These are phyloP conservation scores for Suillus decipiens DNA, from an alignment of 768 basidiomycete genomes.

Conservation along the genomic window DNA sequence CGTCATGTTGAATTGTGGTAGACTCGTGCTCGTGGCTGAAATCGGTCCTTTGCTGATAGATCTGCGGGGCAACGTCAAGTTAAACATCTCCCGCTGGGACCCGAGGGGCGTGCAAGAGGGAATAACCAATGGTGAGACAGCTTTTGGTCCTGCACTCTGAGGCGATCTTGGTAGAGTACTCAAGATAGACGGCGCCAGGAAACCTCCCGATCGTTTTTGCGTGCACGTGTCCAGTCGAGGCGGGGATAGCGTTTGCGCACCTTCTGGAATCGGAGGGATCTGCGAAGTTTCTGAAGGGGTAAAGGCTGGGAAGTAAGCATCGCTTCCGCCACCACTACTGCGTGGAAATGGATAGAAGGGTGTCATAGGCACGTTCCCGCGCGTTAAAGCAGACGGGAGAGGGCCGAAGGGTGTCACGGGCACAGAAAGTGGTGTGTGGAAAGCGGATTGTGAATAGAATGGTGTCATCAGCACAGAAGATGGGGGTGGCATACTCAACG, in stretches of 20 bases:
- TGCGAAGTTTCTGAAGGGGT: not conserved
- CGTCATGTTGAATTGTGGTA: not conserved
- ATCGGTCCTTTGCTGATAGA: not conserved
- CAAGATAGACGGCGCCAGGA: not conserved
- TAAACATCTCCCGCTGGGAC: not conserved
- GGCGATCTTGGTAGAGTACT: not conserved
- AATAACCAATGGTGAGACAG: not conserved
- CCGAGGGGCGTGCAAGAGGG: not conserved
- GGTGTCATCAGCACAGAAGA: slow-evolving; percentile 1
- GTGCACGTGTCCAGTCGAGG: not conserved
- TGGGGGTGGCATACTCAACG: not conserved
- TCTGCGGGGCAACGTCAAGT: not conserved
- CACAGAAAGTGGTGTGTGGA: slow-evolving; percentile 1
- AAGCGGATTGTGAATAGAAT: not conserved
- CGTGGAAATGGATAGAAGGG: not conserved
- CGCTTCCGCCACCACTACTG: not conserved
- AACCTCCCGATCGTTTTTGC: not conserved
- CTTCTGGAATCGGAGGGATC: not conserved
- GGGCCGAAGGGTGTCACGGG: slow-evolving; percentile 5
- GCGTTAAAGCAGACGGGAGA: not conserved
- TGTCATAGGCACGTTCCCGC: not conserved
- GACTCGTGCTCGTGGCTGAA: not conserved
- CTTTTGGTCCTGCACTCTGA: not conserved
- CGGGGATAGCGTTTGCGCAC: not conserved
- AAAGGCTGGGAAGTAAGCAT: slow-evolving; percentile 1